Percentiles rank a stretch among this genome's conserved stretches.
phyloP scores from a whole-genome alignment of 805 yeast genomes.

The Novakomyces olei region DNA sequence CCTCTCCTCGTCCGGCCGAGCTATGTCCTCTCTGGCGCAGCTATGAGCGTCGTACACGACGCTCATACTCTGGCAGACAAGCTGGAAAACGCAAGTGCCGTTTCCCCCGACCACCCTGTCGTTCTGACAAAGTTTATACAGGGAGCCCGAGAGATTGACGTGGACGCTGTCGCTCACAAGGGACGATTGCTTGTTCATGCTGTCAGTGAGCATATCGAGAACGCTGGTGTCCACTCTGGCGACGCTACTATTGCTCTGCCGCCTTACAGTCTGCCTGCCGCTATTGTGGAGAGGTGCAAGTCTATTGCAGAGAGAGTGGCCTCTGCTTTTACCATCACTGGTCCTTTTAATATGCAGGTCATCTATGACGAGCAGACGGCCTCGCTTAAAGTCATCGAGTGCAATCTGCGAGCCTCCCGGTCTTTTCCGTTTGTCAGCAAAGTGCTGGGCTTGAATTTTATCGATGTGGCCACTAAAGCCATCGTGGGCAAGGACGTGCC shows the following conservation, averaged over 20 bases:
- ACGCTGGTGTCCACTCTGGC: constrained; percentile 99
- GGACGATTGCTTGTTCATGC: constrained; percentile 93
- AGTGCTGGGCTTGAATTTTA: constrained; percentile 87
- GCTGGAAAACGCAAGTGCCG: constrained; percentile 85
- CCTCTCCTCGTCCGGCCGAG: constrained; percentile 97
- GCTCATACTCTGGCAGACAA: constrained; percentile 70
- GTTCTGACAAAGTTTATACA: constrained; percentile 92
- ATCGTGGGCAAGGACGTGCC: constrained; percentile 81
- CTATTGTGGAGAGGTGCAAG: constrained; percentile 61
- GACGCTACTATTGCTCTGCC: constrained; percentile 96
- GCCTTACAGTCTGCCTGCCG: constrained; percentile 83
- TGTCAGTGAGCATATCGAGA: constrained; percentile 94
- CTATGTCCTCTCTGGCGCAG: constrained; percentile 93
- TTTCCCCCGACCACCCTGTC: constrained; percentile 93
- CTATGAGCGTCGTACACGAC: constrained; percentile 91
- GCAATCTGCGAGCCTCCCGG: constrained; percentile 98
- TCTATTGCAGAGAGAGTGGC: constrained; percentile 93
- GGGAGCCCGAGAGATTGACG: constrained; percentile 92
- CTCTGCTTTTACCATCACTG: constrained; percentile 81
- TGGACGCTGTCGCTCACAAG: constrained; percentile 93
- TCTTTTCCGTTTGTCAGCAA: constrained; percentile 97
- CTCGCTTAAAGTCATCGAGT: constrained; percentile 79
- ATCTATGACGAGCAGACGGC: constrained; percentile 65
- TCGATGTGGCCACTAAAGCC: constrained; percentile 93
- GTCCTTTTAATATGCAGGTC: constrained; percentile 93